Base-by-base conservation (phyloP, 225 moss, liverwort and hornwort genomes). In the Sphagnum contortum region DNA sequence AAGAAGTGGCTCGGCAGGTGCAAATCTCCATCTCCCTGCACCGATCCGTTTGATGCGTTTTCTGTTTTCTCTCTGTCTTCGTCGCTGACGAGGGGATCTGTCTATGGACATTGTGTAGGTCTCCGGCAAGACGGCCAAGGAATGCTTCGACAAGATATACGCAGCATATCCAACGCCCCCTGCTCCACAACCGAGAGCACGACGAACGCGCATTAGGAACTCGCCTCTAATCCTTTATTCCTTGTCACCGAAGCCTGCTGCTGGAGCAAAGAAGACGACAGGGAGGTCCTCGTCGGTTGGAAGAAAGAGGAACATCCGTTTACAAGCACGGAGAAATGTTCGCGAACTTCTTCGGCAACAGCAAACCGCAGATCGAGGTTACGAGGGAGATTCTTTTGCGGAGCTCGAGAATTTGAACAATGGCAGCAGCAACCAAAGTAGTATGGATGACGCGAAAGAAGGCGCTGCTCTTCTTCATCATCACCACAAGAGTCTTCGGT, bases 281-380 rank as follows among this genome's bases (percentile, higher is more conserved):
- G 12, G 57, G 57, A 57, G 13, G 57, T 8, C 9, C 1, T 8
- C 9, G 13, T 4, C 57, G 9, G 57, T 5, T 12, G 57, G 57
- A n/a, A n/a, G 57, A 9, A 57, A 57, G 29, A 29, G 29, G 57
- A 9, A 57, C 12, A n/a, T 57, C 9, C 57, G 9, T 8, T 14
- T 57, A n/a, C 57, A 57, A 57, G 57, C 57, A 11, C 8, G 57
- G 8, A 9, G 57, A 14, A 12, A 8, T 4, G 12, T 57, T 14
- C 57, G 57, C 5, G 57, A 57, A n/a, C 57, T 57, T 57, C 57
- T 57, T 57, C 57, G 57, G 9, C 9, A 57, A n/a, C 57, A 57
- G 57, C 57, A 57, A 57, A 4, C 13, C 5, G 57, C 9, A 12
- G 57, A 57, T 57, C 8, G 12, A 57, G 57, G n/a, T 0, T 57